Conservation (phyloP, 2,329 filamentous ascomycete genomes). For the Penicillium sp. region DNA sequence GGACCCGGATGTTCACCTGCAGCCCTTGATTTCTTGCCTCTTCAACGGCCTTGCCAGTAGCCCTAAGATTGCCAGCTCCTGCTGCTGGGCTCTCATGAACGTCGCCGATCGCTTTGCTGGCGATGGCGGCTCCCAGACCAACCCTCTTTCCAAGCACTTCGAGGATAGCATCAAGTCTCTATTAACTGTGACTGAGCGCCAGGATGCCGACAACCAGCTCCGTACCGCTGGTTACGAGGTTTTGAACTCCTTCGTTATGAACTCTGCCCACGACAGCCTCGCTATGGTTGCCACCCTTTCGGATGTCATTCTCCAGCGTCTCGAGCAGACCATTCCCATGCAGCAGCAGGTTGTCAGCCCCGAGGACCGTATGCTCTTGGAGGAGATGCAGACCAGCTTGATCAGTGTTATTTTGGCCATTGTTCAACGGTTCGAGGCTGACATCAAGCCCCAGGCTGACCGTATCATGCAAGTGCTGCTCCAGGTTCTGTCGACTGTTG, state of each 20-base stretch:
- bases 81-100: slow-evolving; percentile 99
- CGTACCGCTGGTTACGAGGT: slow-evolving; percentile 97
- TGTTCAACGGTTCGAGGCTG: slow-evolving; percentile 84
- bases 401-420: slow-evolving; percentile 89
- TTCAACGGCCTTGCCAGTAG: slow-evolving; percentile 88
- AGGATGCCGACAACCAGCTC: slow-evolving; percentile 81
- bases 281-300: slow-evolving; percentile 77
- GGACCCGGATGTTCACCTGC: slow-evolving; percentile 78
- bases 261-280: slow-evolving; percentile 83
- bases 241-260: slow-evolving; percentile 89
- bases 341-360: slow-evolving; percentile 94
- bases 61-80: slow-evolving; percentile 95
- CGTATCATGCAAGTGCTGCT: slow-evolving; percentile 90
- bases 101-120: slow-evolving; percentile 92
- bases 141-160: slow-evolving; percentile 88
- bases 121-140: slow-evolving; percentile 73
- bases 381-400: slow-evolving; percentile 97
- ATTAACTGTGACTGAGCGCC: slow-evolving; percentile 78
- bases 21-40: slow-evolving; percentile 79
- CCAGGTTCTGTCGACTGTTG: slow-evolving; percentile 73
- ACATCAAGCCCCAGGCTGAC: slow-evolving; percentile 86
- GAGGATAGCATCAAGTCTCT: slow-evolving; percentile 85
- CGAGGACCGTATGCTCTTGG: slow-evolving; percentile 91
- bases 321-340: slow-evolving; percentile 86
- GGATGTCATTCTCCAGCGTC: slow-evolving; percentile 82